These are phyloP conservation scores for Ceratocystis destructans DNA, from an alignment of 2,329 filamentous ascomycete species.

Conservation along the genomic window DNA sequence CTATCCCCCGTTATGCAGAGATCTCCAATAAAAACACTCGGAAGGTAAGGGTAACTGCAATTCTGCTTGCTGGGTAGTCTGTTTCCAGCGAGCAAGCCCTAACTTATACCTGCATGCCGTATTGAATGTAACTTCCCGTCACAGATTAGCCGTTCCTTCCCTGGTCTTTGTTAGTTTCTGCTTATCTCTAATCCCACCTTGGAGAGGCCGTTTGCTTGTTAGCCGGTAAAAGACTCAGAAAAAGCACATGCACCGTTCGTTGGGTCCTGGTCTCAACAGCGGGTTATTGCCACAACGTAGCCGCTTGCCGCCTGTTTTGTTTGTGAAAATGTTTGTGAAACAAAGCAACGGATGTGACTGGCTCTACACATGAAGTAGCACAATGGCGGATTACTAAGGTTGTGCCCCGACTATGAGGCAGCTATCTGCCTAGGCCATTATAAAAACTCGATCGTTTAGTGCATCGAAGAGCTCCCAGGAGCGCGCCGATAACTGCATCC, in stretches of 20 bases:
- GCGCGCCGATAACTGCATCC: not conserved
- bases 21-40: no score
- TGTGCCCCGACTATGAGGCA: not conserved
- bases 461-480: not conserved
- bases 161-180: not conserved
- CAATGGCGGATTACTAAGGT: not conserved
- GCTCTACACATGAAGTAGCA: not conserved
- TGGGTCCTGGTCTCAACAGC: not conserved
- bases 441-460: no score
- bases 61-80: no score
- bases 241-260: not conserved
- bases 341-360: not conserved
- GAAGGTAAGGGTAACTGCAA: no score
- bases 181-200: not conserved
- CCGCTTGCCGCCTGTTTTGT: not conserved
- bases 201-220: not conserved
- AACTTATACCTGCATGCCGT: not conserved
- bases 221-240: not conserved
- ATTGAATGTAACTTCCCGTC: not conserved
- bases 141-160: not conserved
- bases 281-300: not conserved
- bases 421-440: not conserved
- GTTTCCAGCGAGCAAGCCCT: not conserved
- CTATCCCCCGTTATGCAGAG: no score
- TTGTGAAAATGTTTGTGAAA: not conserved